Evolutionary conservation across 192 early-diverging fungal species (phyloP), one percentile per base, ranked within the genome.

Genomic region (Linnemannia elongata): DNA sequence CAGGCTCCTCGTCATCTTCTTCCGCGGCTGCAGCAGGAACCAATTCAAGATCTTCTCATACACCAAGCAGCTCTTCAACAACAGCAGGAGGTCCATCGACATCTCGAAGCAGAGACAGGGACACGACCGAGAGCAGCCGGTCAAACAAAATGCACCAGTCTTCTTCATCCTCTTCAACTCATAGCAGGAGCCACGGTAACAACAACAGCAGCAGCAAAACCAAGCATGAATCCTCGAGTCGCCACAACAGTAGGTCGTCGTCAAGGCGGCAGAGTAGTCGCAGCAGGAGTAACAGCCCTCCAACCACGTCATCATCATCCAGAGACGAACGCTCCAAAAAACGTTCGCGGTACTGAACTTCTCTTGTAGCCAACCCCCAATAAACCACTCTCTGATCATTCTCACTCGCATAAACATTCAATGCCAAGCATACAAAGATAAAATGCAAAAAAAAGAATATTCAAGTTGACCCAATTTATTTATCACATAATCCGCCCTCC

Each of bases 401-500:
- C 15, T 52, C 47, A 18, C 17, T 27, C 15, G 35, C 15, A 47
- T 4, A 76, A 60, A 41, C 30, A 13, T 7, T 49, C 24, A 8
- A 74, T 15, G 38, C 1, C 6, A 30, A 54, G 17, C 47, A 42
- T 49, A 9, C 30, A 66, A 49, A n/a, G 30, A 33, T 52, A 72
- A 47, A 72, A 42, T 47, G 55, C 44, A 45, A 54, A 12, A 68
- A 36, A 75, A 52, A 57, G 17, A 76, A 75, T 82, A 69, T 77
- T 77, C 75, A 77, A 75, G 75, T 77, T 27, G 75, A 73, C 81
- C 81, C 81, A 41, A 49, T 82, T 82, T 82, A 82, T 82, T 82
- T 35, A 66, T 68, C 20, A 73, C 42, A 13, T 15, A 45, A 0
- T 73, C 22, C 42, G 5, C 72, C 36, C 4, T 7, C 42, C 17